Evolutionary conservation across 2,329 filamentous ascomycete genomes (phyloP).

Genomic region (Ustulina deusta): DNA sequence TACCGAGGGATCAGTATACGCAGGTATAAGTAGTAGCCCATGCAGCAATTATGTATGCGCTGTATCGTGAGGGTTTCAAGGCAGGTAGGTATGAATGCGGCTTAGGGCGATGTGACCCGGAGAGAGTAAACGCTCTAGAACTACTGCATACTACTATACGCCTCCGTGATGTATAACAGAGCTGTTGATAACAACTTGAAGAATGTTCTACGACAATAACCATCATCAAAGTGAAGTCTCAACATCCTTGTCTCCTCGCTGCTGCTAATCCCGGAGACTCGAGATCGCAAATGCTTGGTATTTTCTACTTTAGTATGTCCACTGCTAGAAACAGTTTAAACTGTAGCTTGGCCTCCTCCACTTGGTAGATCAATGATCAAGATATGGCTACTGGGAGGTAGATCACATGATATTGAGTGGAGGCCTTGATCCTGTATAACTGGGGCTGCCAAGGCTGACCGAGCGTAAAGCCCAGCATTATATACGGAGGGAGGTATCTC

Average conservation of each 20-base stretch:
- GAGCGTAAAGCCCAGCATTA: too few species aligned
- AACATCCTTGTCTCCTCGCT: background rate
- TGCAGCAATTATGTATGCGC: constrained; percentile 1
- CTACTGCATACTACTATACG: background rate
- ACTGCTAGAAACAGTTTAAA: constrained; percentile 18
- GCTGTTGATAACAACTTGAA: background rate
- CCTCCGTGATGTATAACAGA: background rate
- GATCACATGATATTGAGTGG: constrained; percentile 32
- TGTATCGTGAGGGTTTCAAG: background rate
- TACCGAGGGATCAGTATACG: background rate
- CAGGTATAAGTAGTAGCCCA: background rate
- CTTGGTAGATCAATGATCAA: constrained; percentile 6
- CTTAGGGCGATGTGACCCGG: background rate
- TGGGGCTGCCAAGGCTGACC: constrained; percentile 21
- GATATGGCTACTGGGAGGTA: background rate
- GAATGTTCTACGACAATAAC: background rate
- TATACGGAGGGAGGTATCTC: too few species aligned
- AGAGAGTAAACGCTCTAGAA: background rate
- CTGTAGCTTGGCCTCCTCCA: constrained; percentile 15
- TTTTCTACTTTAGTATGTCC: constrained; percentile 1
- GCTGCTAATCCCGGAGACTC: background rate
- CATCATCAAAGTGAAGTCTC: background rate
- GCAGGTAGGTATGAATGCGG: background rate
- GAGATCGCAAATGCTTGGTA: constrained; percentile 34
- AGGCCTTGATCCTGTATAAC: constrained; percentile 3